Evolutionary conservation across 129 eudicot species (phyloP), one percentile per base, ranked within the genome.

Genomic region (Chrysanthemum seticuspe): DNA sequence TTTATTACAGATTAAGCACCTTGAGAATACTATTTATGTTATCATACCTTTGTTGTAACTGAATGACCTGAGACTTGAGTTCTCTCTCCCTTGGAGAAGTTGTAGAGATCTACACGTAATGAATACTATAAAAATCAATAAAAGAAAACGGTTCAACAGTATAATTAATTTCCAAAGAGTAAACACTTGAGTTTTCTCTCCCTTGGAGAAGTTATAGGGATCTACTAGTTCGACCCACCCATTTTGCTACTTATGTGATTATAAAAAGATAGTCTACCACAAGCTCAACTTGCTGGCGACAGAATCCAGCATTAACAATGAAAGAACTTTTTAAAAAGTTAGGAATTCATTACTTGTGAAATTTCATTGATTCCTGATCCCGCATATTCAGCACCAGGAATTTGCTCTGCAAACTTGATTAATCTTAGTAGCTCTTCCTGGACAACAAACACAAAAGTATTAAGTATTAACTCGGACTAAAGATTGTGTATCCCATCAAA

Each of bases 371-470:
- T 60, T 71, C 83, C 88, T 56, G 79, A 87, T 68, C 82, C 97
- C 57, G 71, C 23, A 25, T 69, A 67, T 59, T 91, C 97, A 61
- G 16, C 87, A 92, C 97, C 94, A 66, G 89, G 76, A 15, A 65
- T 62, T 77, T 84, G 97, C 78, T 88, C 97, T 74, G 90, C 85
- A 76, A 77, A 76, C 84, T 85, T 88, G 68, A 94, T 86, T 89
- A 90, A 73, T 80, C 81, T 90, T 51, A 80, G 54, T 75, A 94
- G 29, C 74, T 90, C 99, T 79, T 94, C 97, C 97, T 94, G 93
- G 56, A 78, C 53, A 58, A 61, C 48, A 70, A 0, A 14, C 18
- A 75, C 13, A 45, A 51, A 60, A 68, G 19, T 59, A 78, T 62
- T 25, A 60, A 68, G 19, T 59, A 78, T 62, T 25, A 75, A 48